Evolutionary conservation across 495 filamentous ascomycete species (phyloP), one percentile per base, ranked within the genome.

Genomic region (Neurospora sp.): DNA sequence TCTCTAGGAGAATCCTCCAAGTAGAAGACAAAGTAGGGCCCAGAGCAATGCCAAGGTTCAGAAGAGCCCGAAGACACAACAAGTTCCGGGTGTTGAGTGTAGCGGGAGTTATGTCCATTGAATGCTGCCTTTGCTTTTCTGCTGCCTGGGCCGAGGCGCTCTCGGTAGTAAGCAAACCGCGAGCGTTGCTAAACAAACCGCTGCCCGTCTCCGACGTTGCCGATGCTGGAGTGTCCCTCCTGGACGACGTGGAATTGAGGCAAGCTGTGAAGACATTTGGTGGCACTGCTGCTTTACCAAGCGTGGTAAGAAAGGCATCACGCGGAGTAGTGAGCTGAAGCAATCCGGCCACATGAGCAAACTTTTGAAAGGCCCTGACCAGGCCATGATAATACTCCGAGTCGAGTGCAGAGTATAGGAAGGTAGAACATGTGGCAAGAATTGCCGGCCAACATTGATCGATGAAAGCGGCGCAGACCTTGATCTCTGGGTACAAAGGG

Each of bases 401-500:
- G 77, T 98, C 96, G 11, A 99, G 82, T 0, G 94, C 89, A 22
- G 96, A 94, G 79, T 94, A 94, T 35, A 99, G 81, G 81, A 98
- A 98, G 1, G 95, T 98, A 0, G 96, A 98, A 75, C 93, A 98
- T 1, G 94, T 91, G 18, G 96, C 95, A 41, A 99, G 88, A 16
- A 98, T 88, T 68, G 96, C 96, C 35, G 96, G 96, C 96, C 96
- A 99, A 77, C 96, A 98, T 76, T 92, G 87, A 6, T 94, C 92
- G 59, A 99, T 91, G 61, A 98, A 91, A 3, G 87, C 87, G 35
- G 93, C 92, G 73, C 93, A 93, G 6, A 89, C 88, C 74, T 89
- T 86, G 73, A 98, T 89, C 20, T 92, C 90, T 6, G 84, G 78
- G 72, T 91, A 86, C 20, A 93, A 84, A 4, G 92, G 87, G 77